These are phyloP conservation scores for Dendrobium nobile DNA, from an alignment of 106 monocot species.

Conservation along the genomic window DNA sequence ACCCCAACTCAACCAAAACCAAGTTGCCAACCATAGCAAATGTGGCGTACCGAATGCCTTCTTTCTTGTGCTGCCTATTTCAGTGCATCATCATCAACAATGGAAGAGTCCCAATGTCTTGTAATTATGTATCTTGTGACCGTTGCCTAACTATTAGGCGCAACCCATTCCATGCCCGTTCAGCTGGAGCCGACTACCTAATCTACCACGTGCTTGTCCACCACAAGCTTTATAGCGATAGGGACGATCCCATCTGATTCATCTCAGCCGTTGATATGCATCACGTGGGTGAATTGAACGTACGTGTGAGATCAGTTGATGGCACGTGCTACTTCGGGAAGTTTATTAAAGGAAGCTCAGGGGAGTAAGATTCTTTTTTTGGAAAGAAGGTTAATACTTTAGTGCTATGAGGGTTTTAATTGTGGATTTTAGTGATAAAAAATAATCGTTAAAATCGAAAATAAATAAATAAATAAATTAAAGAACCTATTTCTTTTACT, in stretches of 20 bases:
- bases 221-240: neutral
- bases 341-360: too few species aligned
- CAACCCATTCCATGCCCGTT: neutral
- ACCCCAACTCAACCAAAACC: neutral
- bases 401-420: too few species aligned
- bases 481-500: neutral
- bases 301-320: neutral
- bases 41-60: slow-evolving; percentile 6
- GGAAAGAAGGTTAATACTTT: neutral
- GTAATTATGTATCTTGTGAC: neutral
- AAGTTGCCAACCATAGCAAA: slow-evolving; percentile 1
- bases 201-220: slow-evolving; percentile 3
- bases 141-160: slow-evolving; percentile 7
- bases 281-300: neutral
- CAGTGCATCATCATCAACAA: neutral
- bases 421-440: neutral
- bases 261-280: slow-evolving; percentile 3
- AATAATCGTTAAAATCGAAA: neutral
- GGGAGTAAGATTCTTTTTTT: neutral
- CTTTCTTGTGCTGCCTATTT: slow-evolving; percentile 2
- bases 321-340: neutral
- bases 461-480: neutral
- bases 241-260: neutral
- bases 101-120: neutral
- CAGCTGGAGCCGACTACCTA: neutral